Conservation (phyloP, 2,329 filamentous ascomycete species). For the Endocalyx cinctus region DNA sequence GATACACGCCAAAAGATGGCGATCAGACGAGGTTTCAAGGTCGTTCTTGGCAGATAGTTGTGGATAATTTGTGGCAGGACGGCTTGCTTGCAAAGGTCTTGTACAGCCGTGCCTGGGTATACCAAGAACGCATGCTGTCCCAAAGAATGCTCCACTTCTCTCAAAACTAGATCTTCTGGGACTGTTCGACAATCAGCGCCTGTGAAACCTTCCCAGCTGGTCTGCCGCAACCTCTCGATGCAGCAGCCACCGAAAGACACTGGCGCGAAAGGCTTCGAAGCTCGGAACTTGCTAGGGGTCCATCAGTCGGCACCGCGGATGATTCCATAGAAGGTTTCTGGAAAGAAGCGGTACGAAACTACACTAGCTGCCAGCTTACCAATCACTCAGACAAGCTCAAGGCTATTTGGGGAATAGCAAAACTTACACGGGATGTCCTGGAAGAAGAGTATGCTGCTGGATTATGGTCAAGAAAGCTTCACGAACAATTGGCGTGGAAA, state of each 20-base stretch:
- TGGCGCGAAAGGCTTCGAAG: conserved; percentile 1
- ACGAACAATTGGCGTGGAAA: not conserved
- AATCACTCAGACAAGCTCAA: not conserved
- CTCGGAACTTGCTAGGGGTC: not conserved
- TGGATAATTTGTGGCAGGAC: too few species aligned
- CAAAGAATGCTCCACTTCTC: conserved; percentile 1
- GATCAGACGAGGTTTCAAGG: too few species aligned
- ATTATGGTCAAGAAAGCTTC: not conserved
- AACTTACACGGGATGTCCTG: not conserved
- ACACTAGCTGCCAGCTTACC: not conserved
- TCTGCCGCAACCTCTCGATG: conserved; percentile 1
- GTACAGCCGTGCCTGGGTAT: too few species aligned
- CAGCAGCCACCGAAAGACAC: not conserved
- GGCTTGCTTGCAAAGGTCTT: too few species aligned
- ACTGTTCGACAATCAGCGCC: conserved; percentile 1
- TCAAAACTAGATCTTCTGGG: not conserved
- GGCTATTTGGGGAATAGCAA: conserved; percentile 1
- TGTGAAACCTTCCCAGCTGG: conserved; percentile 1
- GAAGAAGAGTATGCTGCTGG: not conserved
- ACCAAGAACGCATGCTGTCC: not conserved
- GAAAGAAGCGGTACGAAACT: not conserved
- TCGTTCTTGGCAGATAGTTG: too few species aligned
- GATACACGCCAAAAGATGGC: too few species aligned
- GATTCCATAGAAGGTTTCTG: not conserved
- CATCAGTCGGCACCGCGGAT: not conserved